Evolutionary conservation across 257 asterid genomes (phyloP), one percentile per base, ranked within the genome.

Genomic region (Rubia yunnanensis): DNA sequence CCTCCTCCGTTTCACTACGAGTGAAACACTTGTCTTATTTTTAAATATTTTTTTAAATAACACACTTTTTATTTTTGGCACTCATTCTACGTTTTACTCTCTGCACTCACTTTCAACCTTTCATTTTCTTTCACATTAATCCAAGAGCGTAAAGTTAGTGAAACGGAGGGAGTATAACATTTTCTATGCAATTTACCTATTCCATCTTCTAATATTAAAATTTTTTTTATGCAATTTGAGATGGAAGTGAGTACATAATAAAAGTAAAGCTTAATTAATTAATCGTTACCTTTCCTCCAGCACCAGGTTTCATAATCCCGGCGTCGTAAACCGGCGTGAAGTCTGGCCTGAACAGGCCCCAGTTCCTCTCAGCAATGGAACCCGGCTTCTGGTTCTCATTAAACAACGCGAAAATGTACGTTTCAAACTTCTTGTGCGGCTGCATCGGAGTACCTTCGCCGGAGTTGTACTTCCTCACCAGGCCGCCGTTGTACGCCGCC

Each of bases 281-380:
- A 48, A 48, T 23, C 30, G 59, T 53, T 50, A 53, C 59, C 59
- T 63, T 5, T 26, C 56, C 74, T 5, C 66, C 59, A 0, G 66
- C 61, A 31, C 77, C 82, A 15, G 71, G 82, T 15, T 89, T 85
- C 83, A 92, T 28, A 24, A 92, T 60, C 1, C 95, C 99, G 27
- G 74, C 64, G 28, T 86, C 85, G 67, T 90, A 94, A 28, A 86
- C 97, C 0, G 88, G 70, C 5, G 79, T 73, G 44, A 87, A 86
- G 79, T 90, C 96, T 1, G 96, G 88, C 22, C 82, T 72, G 59
- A 94, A 90, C 13, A 94, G 81, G 63, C 99, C 99, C 81, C 92
- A 94, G 10, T 88, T 89, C 77, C 58, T 79, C 81, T 94, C 99
- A 0, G 94, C 78, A 30, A 68, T 6, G 2, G 87, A 73, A 34